Base-by-base conservation (phyloP, 371 early-diverging fungal species). In the Mortierella sp. region DNA sequence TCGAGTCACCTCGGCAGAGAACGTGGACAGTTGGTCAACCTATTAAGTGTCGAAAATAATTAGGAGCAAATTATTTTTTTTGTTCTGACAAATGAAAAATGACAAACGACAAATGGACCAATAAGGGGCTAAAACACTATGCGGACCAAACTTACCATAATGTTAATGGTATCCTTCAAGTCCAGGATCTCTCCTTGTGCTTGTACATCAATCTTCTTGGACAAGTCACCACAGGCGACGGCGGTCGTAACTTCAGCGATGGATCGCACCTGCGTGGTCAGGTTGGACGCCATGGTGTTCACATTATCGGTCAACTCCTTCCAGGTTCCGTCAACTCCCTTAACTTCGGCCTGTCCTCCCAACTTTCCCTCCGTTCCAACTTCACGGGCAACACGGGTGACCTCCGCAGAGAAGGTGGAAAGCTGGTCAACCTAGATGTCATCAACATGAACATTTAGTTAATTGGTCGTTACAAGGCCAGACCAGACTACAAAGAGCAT, bases 291-390 rank as follows among this genome's bases (percentile, higher is more conserved):
- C 91, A 91, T 91, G 29, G 79, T 79, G 71, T 92, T 92, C 34
- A 92, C 92, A 63, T 89, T 92, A 44, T 92, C 88, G 0, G 91
- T 91, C 1, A 92, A 75, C 2, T 84, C 86, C 19, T 85, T 86
- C 92, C 92, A 92, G 0, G 88, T 89, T 14, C 92, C 91, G 19
- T 85, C 90, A 0, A 92, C 90, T 40, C 77, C 85, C n/a, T 77
- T 73, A 0, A 92, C 92, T 4, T 73, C 70, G 3, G 91, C 92
- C 55, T 89, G 90, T 34, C 90, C 92, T 11, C 91, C 92, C 1
- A 92, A 85, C 29, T 85, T 83, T 26, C 92, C 92, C 31, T 90
- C 90, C 0, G 90, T 90, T 2, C 93, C 91, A 26, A 93, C 93
- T 77, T 92, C 91, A 16, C 80, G 75, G 4, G 91, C 86, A 0